These are phyloP conservation scores for Fusarium nodosum DNA, from an alignment of 2,329 filamentous ascomycete species.

Conservation along the genomic window DNA sequence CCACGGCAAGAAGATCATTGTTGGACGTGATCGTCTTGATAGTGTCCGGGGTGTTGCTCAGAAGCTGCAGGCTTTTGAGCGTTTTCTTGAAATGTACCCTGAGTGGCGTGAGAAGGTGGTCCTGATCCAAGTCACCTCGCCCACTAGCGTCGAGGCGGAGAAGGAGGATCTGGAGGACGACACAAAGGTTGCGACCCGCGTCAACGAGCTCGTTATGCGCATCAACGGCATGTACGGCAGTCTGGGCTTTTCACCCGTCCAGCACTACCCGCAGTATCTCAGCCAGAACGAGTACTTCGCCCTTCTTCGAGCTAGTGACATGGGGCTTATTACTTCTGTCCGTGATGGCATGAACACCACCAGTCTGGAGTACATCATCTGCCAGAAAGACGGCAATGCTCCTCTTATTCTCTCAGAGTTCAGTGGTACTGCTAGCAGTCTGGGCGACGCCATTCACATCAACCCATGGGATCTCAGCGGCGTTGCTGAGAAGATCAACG, in stretches of 20 bases:
- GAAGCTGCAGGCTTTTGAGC: constrained; percentile 93
- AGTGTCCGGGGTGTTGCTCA: constrained; percentile 94
- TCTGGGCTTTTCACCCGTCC: constrained; percentile 88
- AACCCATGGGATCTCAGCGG: constrained; percentile 94
- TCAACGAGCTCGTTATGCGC: constrained; percentile 89
- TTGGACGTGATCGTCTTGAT: constrained; percentile 93
- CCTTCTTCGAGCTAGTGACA: constrained; percentile 88
- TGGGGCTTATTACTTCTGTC: constrained; percentile 94
- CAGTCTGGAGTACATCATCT: constrained; percentile 93
- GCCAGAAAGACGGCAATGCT: constrained; percentile 87
- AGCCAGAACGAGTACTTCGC: constrained; percentile 93
- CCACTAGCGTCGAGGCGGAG: constrained; percentile 83
- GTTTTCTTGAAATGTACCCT: constrained; percentile 89
- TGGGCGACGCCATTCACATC: constrained; percentile 91
- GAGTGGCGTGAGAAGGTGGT: constrained; percentile 95
- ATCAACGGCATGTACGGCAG: constrained; percentile 95
- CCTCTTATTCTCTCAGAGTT: constrained; percentile 97
- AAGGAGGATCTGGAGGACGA: constrained; percentile 75
- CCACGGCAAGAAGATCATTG: constrained; percentile 92
- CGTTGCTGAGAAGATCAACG: constrained; percentile 85
- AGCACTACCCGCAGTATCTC: constrained; percentile 95
- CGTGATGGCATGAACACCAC: constrained; percentile 99
- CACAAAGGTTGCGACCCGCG: constrained; percentile 86
- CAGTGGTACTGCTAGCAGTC: constrained; percentile 89
- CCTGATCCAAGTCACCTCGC: constrained; percentile 93